phyloP scores from a whole-genome alignment of 169 alveolate species.

The Plasmodium vivax region DNA sequence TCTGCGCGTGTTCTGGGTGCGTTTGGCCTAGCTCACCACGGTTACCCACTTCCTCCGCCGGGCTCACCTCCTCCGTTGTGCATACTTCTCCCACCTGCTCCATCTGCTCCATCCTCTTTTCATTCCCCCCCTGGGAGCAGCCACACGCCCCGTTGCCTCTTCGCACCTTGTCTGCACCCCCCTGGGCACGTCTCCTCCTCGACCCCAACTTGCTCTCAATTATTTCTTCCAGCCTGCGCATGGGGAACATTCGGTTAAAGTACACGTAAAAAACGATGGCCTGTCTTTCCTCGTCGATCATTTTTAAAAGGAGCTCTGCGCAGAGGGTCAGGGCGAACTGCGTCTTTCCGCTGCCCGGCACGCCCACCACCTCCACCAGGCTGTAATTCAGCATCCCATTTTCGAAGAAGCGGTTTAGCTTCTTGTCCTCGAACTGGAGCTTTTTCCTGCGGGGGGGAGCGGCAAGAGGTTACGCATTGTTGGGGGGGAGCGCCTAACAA shows the following conservation, averaged over 20 bases:
- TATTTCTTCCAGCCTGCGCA: constrained; percentile 16
- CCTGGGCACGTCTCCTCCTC: neutral
- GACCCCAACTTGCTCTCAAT: neutral
- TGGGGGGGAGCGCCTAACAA: neutral
- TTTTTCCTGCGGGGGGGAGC: constrained; percentile 1
- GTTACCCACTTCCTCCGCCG: neutral
- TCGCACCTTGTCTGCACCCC: neutral
- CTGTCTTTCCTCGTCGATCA: neutral
- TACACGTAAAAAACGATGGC: constrained; percentile 52
- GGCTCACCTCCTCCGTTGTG: too few relatives aligned
- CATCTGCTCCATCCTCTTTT: neutral
- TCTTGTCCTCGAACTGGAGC: constrained; percentile 32
- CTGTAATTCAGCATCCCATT: constrained; percentile 53
- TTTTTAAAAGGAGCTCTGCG: constrained; percentile 48
- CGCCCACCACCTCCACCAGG: constrained; percentile 40
- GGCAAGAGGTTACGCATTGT: neutral
- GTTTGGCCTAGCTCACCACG: neutral
- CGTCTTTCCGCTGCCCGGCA: constrained; percentile 48
- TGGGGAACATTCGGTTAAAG: constrained; percentile 44
- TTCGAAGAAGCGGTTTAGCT: constrained; percentile 44
- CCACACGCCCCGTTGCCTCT: neutral
- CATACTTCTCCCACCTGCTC: neutral
- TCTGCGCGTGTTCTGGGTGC: neutral
- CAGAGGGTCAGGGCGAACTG: constrained; percentile 53
- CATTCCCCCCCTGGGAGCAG: neutral